A percentile compares a stretch with the other conserved stretches of the same genome.
Conservation (phyloP, 2,329 filamentous ascomycete species). For the Trichoderma atroviride region DNA sequence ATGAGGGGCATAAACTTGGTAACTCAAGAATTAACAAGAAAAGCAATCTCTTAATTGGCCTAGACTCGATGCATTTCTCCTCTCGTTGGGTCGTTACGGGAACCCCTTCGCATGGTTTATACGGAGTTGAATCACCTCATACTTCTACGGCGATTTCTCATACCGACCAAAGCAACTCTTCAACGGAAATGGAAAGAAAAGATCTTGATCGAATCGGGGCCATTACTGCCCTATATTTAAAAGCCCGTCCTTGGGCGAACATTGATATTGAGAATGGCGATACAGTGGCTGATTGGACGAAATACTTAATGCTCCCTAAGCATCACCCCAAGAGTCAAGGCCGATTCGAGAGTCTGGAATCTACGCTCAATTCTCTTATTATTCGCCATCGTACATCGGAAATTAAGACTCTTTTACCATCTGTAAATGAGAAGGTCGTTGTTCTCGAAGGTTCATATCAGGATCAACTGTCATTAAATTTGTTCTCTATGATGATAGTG, state of each 20-base stretch:
- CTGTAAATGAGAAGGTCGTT: slow-evolving; percentile 70
- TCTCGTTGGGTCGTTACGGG: slow-evolving; percentile 88
- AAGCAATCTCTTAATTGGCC: slow-evolving; percentile 56
- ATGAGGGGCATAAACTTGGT: slow-evolving; percentile 87
- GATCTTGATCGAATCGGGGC: slow-evolving; percentile 69
- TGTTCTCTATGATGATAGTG: slow-evolving; percentile 82
- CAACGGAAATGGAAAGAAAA: slow-evolving; percentile 56
- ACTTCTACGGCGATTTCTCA: background rate
- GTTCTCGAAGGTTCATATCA: slow-evolving; percentile 80
- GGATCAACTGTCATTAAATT: slow-evolving; percentile 79
- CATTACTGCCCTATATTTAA: slow-evolving; percentile 71
- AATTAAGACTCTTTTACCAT: slow-evolving; percentile 69
- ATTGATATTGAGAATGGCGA: slow-evolving; percentile 55
- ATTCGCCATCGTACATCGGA: slow-evolving; percentile 78
- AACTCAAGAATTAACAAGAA: slow-evolving; percentile 59
- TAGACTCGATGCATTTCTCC: slow-evolving; percentile 63
- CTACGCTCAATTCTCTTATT: slow-evolving; percentile 76
- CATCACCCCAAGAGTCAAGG: slow-evolving; percentile 56
- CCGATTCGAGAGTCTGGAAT: slow-evolving; percentile 63
- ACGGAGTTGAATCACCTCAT: slow-evolving; percentile 57
- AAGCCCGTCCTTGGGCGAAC: slow-evolving; percentile 78
- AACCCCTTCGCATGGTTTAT: slow-evolving; percentile 82
- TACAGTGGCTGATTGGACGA: slow-evolving; percentile 67
- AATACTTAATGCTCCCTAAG: slow-evolving; percentile 67
- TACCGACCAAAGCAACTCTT: slow-evolving; percentile 34